Base-by-base conservation (phyloP, 2,329 filamentous ascomycete species). In the Nigrospora sphaerica region DNA sequence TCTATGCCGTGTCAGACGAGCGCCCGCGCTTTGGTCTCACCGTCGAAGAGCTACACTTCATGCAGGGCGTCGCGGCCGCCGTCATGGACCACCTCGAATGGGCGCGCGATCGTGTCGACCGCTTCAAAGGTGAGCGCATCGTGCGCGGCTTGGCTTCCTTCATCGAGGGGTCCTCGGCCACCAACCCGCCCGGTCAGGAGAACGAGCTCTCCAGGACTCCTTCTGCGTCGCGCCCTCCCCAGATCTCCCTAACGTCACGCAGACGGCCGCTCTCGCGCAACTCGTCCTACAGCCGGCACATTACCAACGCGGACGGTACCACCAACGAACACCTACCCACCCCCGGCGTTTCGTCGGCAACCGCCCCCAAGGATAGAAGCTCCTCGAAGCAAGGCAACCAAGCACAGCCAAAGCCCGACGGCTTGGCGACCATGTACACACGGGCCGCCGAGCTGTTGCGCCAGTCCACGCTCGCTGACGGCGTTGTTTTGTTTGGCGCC, bases 81-180 rank as follows among this genome's bases (percentile, higher is more conserved):
- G 69, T 81, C 5, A 80, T 81, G 65, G 73, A 80, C 34, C 81
- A 85, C 47, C 60, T 86, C 10, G 79, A 81, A 62, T 75, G 70
- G 67, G 76, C 67, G 39, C 70, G 72, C 51, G 71, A 67, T 50
- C 73, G 64, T 45, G 75, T 69, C 46, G 77, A 73, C 53, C 75
- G 73, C 53, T 73, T 67, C 54, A 72, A 70, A 53, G 75, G 68
- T 36, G 78, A 71, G 50, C 73, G 69, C 54, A 81, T 75, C 64
- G 74, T 73, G 36, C 69, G 73, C 14, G 76, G 77, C 0, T 61
- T 82, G 12, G 75, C 72, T 3, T 66, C 68, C 16, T 81, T 79
- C 45, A 73, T 78, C 7, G 75, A 78, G 47, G 73, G 72, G 6
- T 73, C 68, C 46, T 70, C 68, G 14, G 12, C 28, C 2, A 9